Evolutionary conservation across 306 rosid species (phyloP).

Genomic region (Carpinus viminea): DNA sequence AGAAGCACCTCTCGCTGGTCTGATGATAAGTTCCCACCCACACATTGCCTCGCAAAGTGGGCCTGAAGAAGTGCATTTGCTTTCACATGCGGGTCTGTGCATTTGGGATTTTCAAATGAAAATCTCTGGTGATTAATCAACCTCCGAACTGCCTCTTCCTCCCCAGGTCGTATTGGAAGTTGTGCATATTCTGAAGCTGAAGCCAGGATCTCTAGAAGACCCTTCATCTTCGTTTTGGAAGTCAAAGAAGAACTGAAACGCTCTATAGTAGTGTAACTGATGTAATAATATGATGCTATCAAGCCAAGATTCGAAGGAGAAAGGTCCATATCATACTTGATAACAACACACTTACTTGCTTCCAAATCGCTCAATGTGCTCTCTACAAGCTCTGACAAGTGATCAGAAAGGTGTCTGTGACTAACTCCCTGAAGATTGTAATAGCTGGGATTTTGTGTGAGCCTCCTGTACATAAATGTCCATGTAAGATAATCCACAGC

Average conservation of each 20-base stretch:
- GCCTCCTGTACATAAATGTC: slow-evolving; percentile 96
- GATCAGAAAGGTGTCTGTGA: slow-evolving; percentile 89
- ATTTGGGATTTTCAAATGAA: slow-evolving; percentile 74
- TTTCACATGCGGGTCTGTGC: slow-evolving; percentile 82
- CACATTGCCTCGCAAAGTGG: slow-evolving; percentile 76
- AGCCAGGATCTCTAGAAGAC: slow-evolving; percentile 75
- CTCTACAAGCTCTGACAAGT: slow-evolving; percentile 90
- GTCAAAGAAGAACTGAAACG: slow-evolving; percentile 82
- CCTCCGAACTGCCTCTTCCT: slow-evolving; percentile 80
- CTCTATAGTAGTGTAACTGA: slow-evolving; percentile 85
- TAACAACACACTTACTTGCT: slow-evolving; percentile 73
- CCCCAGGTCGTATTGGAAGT: slow-evolving; percentile 90
- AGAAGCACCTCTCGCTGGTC: slow-evolving; percentile 90
- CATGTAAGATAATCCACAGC: slow-evolving; percentile 95
- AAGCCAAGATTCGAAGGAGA: slow-evolving; percentile 86
- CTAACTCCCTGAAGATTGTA: slow-evolving; percentile 96
- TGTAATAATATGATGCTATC: slow-evolving; percentile 86
- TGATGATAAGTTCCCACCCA: slow-evolving; percentile 74
- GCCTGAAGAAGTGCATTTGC: slow-evolving; percentile 94
- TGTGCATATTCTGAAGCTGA: slow-evolving; percentile 87
- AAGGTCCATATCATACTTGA: slow-evolving; percentile 83
- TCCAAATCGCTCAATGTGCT: slow-evolving; percentile 78
- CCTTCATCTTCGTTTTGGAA: slow-evolving; percentile 85
- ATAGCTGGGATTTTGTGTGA: slow-evolving; percentile 89
- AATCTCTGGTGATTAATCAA: slow-evolving; percentile 89